Base-by-base conservation (phyloP, 495 filamentous ascomycete genomes). In the Cercophora newfieldiana region DNA sequence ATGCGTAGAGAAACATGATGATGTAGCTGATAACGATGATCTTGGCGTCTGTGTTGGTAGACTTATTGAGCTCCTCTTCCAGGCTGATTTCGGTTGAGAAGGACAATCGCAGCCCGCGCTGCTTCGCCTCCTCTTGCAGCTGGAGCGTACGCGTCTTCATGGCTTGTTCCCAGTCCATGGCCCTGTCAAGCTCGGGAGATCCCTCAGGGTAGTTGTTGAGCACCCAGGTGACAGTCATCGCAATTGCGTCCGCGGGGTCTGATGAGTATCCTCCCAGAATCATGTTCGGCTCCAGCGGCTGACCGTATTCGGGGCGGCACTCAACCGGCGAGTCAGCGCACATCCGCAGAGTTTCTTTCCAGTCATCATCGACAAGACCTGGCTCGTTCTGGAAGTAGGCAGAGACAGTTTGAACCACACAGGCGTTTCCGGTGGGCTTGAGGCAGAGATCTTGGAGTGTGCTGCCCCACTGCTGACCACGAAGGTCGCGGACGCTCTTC, bases 1-100 rank as follows among this genome's bases (percentile, higher is more conserved):
- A 97, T 3, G 93, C 95, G 71, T 99, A 99, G 37, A 99, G 75
- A 74, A 99, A 98, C 95, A 99, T 99, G 77, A 97, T 90, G 66
- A 98, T 86, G 79, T 99, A 99, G 81, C 94, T 97, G 77, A 98
- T 90, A 49, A 96, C 90, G 16, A 99, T 88, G 68, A 99, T 98
- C 77, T 94, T 97, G 21, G 94, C 95, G 77, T 99, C 95, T 2
- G 95, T 97, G 75, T 99, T 99, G 37, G 92, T 97, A 12, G 90
- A 94, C 76, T 98, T 96, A 78, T 97, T 99, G 54, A 93, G 82
- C 72, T 99, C 95, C 73, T 96, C 84, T 72, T 98, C 94, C 30
- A 99, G 76, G 72, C 92, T 96, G 69, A 93, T 89, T 78, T 99
- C 95, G 8, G 96, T 95, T 22, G 89, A 96, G 81, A 97, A 99